Conservation (phyloP, 2,329 filamentous ascomycete species). For the Thelonectria rubi region DNA sequence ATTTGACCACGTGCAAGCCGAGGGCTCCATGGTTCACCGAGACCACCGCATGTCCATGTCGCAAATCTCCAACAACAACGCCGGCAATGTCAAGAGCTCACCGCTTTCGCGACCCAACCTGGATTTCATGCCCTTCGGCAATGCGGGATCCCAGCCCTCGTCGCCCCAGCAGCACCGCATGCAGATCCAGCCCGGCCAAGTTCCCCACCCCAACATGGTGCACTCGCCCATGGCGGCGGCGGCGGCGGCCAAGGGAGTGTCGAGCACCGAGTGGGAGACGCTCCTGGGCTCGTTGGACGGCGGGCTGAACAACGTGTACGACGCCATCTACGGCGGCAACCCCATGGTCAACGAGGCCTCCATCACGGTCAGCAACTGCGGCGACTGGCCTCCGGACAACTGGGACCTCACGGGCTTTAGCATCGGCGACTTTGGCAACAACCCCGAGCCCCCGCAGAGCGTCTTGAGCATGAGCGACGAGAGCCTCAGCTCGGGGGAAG, state of each 20-base stretch:
- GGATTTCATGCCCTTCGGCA: slow-evolving; percentile 67
- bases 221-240: slow-evolving; percentile 29
- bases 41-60: slow-evolving; percentile 60
- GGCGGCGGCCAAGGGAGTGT: slow-evolving; percentile 55
- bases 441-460: slow-evolving; percentile 58
- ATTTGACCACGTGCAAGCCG: slow-evolving; percentile 55
- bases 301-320: slow-evolving; percentile 84
- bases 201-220: slow-evolving; percentile 42
- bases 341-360: slow-evolving; percentile 58
- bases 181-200: slow-evolving; percentile 42
- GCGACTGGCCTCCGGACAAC: slow-evolving; percentile 65
- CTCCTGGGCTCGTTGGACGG: slow-evolving; percentile 82
- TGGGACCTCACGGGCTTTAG: slow-evolving; percentile 64
- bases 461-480: slow-evolving; percentile 67
- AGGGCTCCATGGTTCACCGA: slow-evolving; percentile 48
- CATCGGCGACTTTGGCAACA: slow-evolving; percentile 57
- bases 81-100: slow-evolving; percentile 37
- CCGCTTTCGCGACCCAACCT: slow-evolving; percentile 54
- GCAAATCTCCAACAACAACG: slow-evolving; percentile 52
- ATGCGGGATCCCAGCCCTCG: slow-evolving; percentile 56
- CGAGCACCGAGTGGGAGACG: slow-evolving; percentile 81
- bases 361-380: slow-evolving; percentile 51
- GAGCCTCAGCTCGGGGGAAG: slow-evolving; percentile 65
- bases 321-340: slow-evolving; percentile 79
- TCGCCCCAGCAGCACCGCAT: slow-evolving; percentile 58